Evolutionary conservation across 164 flowering plant species (phyloP).

Genomic region (Platanus orientalis): DNA sequence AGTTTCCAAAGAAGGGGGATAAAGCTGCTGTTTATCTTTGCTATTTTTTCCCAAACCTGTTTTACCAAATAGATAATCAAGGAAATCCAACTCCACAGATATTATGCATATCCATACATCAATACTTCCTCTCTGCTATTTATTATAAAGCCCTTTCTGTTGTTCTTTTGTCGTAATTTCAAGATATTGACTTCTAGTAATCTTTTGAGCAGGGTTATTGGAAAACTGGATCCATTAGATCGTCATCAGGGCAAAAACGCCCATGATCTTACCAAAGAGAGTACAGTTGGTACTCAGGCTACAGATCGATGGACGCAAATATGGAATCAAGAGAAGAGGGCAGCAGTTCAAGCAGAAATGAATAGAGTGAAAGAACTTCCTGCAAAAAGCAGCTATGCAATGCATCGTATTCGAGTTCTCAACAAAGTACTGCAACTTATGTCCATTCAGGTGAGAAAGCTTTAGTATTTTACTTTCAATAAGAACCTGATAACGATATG

Average conservation of each 20-base stretch:
- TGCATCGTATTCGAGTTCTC: conserved; percentile 62
- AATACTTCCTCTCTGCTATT: no score
- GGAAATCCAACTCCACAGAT: no score
- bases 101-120: no score
- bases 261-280: conserved; percentile 23
- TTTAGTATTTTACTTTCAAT: background rate
- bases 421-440: conserved; percentile 67
- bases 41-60: no score
- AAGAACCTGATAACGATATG: background rate
- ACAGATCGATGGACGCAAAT: conserved; percentile 18
- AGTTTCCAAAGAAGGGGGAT: no score
- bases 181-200: background rate
- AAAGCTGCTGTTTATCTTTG: no score
- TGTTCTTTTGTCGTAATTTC: no score
- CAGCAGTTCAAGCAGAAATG: conserved; percentile 58
- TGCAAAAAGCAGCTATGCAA: conserved; percentile 52
- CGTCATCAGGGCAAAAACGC: conserved; percentile 15
- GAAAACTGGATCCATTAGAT: conserved; percentile 23
- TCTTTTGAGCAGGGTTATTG: conserved; percentile 7
- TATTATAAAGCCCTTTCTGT: no score
- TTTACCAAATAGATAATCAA: no score
- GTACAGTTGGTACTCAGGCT: conserved; percentile 9
- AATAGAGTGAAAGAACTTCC: conserved; percentile 60
- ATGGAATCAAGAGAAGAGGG: conserved; percentile 38
- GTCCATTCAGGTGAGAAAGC: conserved; percentile 47